Percentiles rank a stretch among this genome's conserved stretches.
phyloP scores from a whole-genome alignment of 345 rosid species.

The Camelina laxa region DNA sequence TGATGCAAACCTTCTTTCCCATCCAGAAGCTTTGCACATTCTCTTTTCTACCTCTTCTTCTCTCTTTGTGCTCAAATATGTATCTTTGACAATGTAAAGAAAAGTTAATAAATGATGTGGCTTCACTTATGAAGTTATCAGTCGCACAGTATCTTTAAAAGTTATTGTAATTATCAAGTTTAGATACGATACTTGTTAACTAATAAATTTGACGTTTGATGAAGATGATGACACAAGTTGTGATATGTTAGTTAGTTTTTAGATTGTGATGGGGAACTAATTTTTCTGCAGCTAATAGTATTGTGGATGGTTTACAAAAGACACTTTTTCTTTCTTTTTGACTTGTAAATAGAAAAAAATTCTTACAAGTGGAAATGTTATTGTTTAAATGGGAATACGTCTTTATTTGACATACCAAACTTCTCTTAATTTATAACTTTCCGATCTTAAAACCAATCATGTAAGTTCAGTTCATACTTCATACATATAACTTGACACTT shows the following conservation, averaged over 20 bases:
- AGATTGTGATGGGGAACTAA: constrained; percentile 41
- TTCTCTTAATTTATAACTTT: constrained; percentile 14
- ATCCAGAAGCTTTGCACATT: constrained; percentile 32
- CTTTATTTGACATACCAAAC: constrained; percentile 31
- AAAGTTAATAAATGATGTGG: constrained; percentile 33
- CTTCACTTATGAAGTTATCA: constrained; percentile 19
- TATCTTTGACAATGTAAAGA: constrained; percentile 40
- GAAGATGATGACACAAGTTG: constrained; percentile 18
- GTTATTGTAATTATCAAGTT: not conserved
- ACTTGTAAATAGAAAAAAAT: constrained; percentile 27
- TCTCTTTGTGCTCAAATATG: constrained; percentile 29
- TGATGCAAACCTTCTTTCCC: constrained; percentile 38
- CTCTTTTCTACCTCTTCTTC: constrained; percentile 31
- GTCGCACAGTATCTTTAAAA: not conserved
- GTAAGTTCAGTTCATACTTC: not conserved
- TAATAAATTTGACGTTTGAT: not conserved
- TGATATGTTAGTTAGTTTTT: constrained; percentile 30
- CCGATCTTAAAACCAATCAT: constrained; percentile 2
- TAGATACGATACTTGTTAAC: not conserved
- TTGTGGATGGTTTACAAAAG: constrained; percentile 33
- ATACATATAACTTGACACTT: constrained; percentile 26
- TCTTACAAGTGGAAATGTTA: constrained; percentile 31
- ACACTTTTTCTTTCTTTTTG: constrained; percentile 9
- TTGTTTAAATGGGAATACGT: constrained; percentile 6
- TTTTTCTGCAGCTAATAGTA: constrained; percentile 38